Conservation (phyloP, 176 grass and related monocot species). For the Triticum timopheevii region DNA sequence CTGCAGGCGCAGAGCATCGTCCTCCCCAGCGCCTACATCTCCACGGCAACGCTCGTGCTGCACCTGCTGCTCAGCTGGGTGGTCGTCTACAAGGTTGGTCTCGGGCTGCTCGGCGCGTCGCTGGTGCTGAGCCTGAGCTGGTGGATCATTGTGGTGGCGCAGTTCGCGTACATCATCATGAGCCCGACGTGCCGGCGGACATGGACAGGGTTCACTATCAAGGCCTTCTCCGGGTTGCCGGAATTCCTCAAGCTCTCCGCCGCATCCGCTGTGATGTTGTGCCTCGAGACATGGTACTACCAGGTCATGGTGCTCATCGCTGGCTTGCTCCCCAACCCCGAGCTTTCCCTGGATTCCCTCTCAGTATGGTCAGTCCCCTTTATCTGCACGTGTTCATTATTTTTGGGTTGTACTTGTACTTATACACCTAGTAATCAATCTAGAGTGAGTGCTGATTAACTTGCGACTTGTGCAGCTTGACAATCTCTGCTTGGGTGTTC, state of each 20-base stretch:
- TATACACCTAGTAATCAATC: too few relatives aligned
- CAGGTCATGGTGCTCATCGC: too few relatives aligned
- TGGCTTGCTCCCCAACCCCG: too few relatives aligned
- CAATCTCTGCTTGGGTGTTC: too few relatives aligned
- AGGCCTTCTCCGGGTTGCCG: neutral
- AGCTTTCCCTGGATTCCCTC: too few relatives aligned
- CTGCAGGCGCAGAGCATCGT: constrained; percentile 71
- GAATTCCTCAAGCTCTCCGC: neutral
- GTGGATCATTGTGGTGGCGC: neutral
- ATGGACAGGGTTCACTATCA: neutral
- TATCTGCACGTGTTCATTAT: too few relatives aligned
- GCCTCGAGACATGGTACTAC: neutral
- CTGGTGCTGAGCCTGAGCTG: neutral
- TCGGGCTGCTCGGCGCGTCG: neutral
- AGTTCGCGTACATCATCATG: neutral
- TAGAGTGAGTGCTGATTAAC: too few relatives aligned
- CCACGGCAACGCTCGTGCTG: constrained; percentile 29
- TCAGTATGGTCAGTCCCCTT: too few relatives aligned
- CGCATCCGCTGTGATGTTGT: neutral
- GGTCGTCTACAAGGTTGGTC: constrained; percentile 22
- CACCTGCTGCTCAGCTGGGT: constrained; percentile 54
- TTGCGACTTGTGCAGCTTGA: too few relatives aligned
- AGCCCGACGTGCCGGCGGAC: neutral
- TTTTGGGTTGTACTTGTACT: too few relatives aligned
- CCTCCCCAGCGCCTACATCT: constrained; percentile 57